Conservation (phyloP, 139 green algal genomes). For the Volvox reticuliferus region DNA sequence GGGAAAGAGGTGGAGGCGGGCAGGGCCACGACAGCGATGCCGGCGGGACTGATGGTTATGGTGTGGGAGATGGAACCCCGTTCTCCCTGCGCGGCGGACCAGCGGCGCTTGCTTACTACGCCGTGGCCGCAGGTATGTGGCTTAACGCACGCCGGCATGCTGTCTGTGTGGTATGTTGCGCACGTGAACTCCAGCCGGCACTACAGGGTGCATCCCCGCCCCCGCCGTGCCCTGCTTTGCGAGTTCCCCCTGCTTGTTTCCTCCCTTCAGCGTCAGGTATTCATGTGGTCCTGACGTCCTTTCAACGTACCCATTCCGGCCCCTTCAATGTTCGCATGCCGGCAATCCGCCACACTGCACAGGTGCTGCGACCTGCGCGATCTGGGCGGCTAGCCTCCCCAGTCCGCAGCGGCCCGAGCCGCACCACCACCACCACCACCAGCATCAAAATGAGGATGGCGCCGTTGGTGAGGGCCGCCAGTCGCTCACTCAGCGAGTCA, state of each 20-base stretch:
- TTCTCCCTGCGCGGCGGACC: background rate
- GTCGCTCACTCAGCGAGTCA: background rate
- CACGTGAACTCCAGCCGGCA: too few species aligned
- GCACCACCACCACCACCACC: conserved; percentile 4
- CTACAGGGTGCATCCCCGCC: background rate
- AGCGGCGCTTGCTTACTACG: conserved; percentile 19
- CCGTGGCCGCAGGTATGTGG: background rate
- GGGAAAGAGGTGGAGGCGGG: background rate
- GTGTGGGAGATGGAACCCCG: background rate
- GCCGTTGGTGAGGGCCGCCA: background rate
- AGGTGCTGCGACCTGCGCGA: background rate
- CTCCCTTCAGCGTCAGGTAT: too few species aligned
- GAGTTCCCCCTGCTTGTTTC: background rate
- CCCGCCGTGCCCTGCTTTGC: background rate
- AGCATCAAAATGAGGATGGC: background rate
- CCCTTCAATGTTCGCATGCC: too few species aligned
- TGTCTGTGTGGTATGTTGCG: too few species aligned
- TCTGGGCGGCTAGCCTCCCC: conserved; percentile 11
- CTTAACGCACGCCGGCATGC: too few species aligned
- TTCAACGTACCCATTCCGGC: too few species aligned
- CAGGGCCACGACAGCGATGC: too few species aligned
- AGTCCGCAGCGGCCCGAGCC: conserved; percentile 5
- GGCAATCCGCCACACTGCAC: background rate
- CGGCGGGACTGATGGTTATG: too few species aligned
- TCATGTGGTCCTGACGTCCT: too few species aligned